A percentile compares a stretch with the other conserved stretches of the same genome.
Evolutionary conservation across 1,284 basidiomycete species (phyloP).

Genomic region (Microbotryum violaceum): DNA sequence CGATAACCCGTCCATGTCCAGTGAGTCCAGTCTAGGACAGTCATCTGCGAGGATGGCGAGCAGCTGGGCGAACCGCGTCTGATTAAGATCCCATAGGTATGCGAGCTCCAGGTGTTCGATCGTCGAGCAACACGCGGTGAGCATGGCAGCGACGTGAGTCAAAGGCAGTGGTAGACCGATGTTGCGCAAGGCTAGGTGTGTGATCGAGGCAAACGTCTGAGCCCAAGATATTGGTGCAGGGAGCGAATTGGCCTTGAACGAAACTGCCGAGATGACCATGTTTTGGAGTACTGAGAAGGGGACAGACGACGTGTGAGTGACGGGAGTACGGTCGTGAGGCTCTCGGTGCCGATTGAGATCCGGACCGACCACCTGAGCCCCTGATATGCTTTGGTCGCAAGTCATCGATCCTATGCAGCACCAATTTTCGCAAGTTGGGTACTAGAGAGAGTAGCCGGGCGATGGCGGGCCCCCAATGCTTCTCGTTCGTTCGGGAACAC

Average conservation of each 20-base stretch:
- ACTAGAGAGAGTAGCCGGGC: not conserved
- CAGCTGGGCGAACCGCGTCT: not conserved
- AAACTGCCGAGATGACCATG: conserved; percentile 13
- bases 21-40: not conserved
- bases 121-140: not conserved
- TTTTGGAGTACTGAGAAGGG: conserved; percentile 4
- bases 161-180: conserved; percentile 23
- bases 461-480: conserved; percentile 16
- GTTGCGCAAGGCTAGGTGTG: conserved; percentile 19
- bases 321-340: not conserved
- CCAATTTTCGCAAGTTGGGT: not conserved
- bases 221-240: conserved; percentile 5
- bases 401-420: conserved; percentile 20
- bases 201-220: conserved; percentile 5
- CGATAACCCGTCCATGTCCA: not conserved
- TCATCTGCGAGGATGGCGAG: not conserved
- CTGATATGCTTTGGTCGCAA: conserved; percentile 16
- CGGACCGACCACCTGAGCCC: conserved; percentile 2
- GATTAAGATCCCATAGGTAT: conserved; percentile 15
- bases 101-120: conserved; percentile 19
- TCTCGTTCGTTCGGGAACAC: conserved; percentile 7
- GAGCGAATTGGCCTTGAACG: conserved; percentile 19
- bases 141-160: conserved; percentile 18
- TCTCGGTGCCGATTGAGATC: not conserved
- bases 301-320: not conserved